These are phyloP conservation scores for Candida multigemmis DNA, from an alignment of 805 yeast genomes.

Conservation along the genomic window DNA sequence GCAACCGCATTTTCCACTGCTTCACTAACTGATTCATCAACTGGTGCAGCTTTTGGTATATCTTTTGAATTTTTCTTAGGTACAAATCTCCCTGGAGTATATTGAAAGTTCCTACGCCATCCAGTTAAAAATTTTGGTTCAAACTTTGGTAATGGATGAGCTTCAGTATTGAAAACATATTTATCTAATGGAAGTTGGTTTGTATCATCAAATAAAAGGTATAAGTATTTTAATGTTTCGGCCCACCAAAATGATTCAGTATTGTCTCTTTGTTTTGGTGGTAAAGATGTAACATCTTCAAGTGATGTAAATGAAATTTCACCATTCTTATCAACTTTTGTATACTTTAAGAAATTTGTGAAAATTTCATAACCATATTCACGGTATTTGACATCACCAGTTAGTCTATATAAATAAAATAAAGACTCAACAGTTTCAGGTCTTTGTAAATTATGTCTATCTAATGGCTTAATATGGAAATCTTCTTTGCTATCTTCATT, in stretches of 20 bases:
- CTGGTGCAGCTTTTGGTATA: slow-evolving; percentile 34
- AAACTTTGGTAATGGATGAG: slow-evolving; percentile 83
- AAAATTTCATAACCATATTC: slow-evolving; percentile 88
- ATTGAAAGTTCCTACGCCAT: slow-evolving; percentile 39
- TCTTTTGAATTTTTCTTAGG: slow-evolving; percentile 9
- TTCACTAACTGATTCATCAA: slow-evolving; percentile 25
- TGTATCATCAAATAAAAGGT: slow-evolving; percentile 64
- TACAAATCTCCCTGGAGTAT: slow-evolving; percentile 1
- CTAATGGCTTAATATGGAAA: slow-evolving; percentile 60
- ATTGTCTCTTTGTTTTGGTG: slow-evolving; percentile 56
- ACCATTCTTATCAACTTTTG: slow-evolving; percentile 37
- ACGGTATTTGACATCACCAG: slow-evolving; percentile 74
- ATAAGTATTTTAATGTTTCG: slow-evolving; percentile 82
- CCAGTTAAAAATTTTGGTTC: slow-evolving; percentile 50
- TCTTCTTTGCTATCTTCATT: slow-evolving; percentile 39
- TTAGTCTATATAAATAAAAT: slow-evolving; percentile 69
- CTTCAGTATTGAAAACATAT: slow-evolving; percentile 84
- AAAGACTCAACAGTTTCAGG: slow-evolving; percentile 92
- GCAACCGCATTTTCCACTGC: too few relatives aligned
- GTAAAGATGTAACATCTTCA: slow-evolving; percentile 50
- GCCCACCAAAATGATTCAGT: slow-evolving; percentile 93
- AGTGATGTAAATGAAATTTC: slow-evolving; percentile 52
- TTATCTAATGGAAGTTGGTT: slow-evolving; percentile 55
- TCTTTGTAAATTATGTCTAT: slow-evolving; percentile 79
- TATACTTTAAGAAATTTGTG: slow-evolving; percentile 53